Evolutionary conservation across 371 early-diverging fungal genomes (phyloP).

Genomic region (Mortierella sp.): DNA sequence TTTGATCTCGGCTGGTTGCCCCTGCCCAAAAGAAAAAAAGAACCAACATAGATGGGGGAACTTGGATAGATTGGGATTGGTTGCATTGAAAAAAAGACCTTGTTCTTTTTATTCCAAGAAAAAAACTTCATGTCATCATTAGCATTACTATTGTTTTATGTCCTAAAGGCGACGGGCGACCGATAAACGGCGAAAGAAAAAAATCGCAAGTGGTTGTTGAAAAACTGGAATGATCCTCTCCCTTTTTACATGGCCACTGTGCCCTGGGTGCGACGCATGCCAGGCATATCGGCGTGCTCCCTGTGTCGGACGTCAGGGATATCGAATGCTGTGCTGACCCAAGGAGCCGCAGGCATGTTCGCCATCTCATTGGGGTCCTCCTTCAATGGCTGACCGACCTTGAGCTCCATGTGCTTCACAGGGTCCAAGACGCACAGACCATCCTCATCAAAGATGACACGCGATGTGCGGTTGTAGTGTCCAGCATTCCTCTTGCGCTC

Average conservation of each 20-base stretch:
- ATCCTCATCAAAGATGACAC: conserved; percentile 47
- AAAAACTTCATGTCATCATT: too few relatives aligned
- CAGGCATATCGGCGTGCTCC: conserved; percentile 17
- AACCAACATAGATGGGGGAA: too few relatives aligned
- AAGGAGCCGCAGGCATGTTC: conserved; percentile 36
- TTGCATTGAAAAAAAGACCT: too few relatives aligned
- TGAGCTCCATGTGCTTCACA: conserved; percentile 50
- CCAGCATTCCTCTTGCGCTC: conserved; percentile 35
- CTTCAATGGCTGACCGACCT: conserved; percentile 40
- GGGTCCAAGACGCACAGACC: conserved; percentile 48
- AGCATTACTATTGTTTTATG: too few relatives aligned
- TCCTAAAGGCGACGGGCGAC: too few relatives aligned
- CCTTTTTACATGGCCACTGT: conserved; percentile 35
- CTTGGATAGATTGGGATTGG: too few relatives aligned
- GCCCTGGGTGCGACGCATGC: conserved; percentile 41
- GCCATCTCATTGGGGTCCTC: conserved; percentile 49
- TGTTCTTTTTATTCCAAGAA: too few relatives aligned
- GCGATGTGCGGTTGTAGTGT: conserved; percentile 37
- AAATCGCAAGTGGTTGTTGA: not conserved
- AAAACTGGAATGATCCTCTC: not conserved
- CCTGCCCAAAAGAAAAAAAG: too few relatives aligned
- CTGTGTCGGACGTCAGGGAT: conserved; percentile 7
- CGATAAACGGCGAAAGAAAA: too few relatives aligned
- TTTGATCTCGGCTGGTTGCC: conserved; percentile 33
- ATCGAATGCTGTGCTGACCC: conserved; percentile 47